A percentile compares a stretch with the other conserved stretches of the same genome.
Evolutionary conservation across 2,329 filamentous ascomycete species (phyloP).

Genomic region (Simplicillium sp.): DNA sequence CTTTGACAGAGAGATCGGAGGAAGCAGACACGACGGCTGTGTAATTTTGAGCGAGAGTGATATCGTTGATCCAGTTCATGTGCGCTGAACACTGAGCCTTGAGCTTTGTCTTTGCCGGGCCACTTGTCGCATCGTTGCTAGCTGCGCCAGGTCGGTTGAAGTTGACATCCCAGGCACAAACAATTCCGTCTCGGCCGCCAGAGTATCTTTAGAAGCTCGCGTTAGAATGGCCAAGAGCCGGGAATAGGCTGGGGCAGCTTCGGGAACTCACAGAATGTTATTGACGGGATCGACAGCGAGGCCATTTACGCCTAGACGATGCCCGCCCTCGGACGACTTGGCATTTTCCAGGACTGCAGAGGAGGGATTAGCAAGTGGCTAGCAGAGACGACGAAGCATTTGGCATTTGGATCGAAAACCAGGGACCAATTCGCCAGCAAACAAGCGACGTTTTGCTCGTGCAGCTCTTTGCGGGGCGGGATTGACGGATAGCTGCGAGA

Average conservation of each 20-base stretch:
- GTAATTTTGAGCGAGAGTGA: conserved; percentile 70
- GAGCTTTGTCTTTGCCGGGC: conserved; percentile 39
- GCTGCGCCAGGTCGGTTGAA: conserved; percentile 23
- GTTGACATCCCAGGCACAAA: conserved; percentile 91
- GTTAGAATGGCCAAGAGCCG: too few relatives aligned
- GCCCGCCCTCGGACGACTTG: conserved; percentile 59
- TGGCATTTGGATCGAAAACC: too few relatives aligned
- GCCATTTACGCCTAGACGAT: conserved; percentile 90
- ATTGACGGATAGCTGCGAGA: conserved; percentile 6
- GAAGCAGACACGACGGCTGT: conserved; percentile 78
- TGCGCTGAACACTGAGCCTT: conserved; percentile 62
- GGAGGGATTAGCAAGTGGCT: conserved; percentile 4
- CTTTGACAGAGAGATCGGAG: conserved; percentile 86
- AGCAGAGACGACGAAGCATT: too few relatives aligned
- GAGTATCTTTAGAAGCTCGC: conserved; percentile 59
- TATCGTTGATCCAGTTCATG: conserved; percentile 95
- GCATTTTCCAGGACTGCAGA: conserved; percentile 47
- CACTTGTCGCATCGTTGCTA: conserved; percentile 16
- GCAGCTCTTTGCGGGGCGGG: conserved; percentile 1
- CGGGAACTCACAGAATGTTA: conserved; percentile 66
- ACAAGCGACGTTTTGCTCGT: too few relatives aligned
- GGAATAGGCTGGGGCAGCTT: too few relatives aligned
- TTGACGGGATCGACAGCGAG: conserved; percentile 76
- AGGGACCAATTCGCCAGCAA: too few relatives aligned
- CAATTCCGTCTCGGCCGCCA: conserved; percentile 85